A percentile compares a stretch with the other conserved stretches of the same genome.
These are phyloP conservation scores for Pistacia vera DNA, from an alignment of 345 rosid genomes.

Conservation along the genomic window DNA sequence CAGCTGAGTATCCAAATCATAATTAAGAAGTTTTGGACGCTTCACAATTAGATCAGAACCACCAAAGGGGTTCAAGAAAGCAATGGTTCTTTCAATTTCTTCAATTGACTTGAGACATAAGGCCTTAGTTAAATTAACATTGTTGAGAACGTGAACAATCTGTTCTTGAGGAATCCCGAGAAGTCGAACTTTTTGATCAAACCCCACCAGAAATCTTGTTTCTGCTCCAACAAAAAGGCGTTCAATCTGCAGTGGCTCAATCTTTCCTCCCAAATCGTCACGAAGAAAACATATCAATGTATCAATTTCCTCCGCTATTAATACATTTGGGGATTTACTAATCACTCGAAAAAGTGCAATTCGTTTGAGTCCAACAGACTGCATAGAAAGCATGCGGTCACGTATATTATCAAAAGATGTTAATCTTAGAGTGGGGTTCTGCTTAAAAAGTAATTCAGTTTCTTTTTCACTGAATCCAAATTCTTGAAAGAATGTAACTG, in stretches of 20 bases:
- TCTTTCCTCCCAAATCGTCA: slow-evolving; percentile 46
- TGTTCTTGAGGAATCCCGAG: slow-evolving; percentile 59
- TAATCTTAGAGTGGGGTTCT: slow-evolving; percentile 41
- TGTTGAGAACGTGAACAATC: slow-evolving; percentile 62
- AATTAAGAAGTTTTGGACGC: slow-evolving; percentile 60
- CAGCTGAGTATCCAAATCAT: slow-evolving; percentile 62
- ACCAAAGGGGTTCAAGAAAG: slow-evolving; percentile 61
- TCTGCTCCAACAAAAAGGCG: slow-evolving; percentile 48
- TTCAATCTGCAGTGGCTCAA: slow-evolving; percentile 51
- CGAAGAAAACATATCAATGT: slow-evolving; percentile 41
- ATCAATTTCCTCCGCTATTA: slow-evolving; percentile 55
- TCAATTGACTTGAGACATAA: slow-evolving; percentile 54
- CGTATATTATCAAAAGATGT: slow-evolving; percentile 37
- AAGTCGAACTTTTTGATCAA: slow-evolving; percentile 54
- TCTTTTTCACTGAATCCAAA: slow-evolving; percentile 47
- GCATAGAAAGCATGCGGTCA: slow-evolving; percentile 43
- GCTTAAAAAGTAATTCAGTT: slow-evolving; percentile 34
- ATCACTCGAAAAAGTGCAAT: slow-evolving; percentile 51
- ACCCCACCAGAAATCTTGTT: slow-evolving; percentile 51
- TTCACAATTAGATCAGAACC: slow-evolving; percentile 57
- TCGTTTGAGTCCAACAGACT: slow-evolving; percentile 52
- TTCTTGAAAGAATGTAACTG: slow-evolving; percentile 48
- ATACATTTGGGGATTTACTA: slow-evolving; percentile 46
- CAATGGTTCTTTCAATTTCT: slow-evolving; percentile 57
- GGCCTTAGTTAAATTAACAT: slow-evolving; percentile 57